Conservation (phyloP, 2,329 filamentous ascomycete species). For the Ophiostoma piceae region DNA sequence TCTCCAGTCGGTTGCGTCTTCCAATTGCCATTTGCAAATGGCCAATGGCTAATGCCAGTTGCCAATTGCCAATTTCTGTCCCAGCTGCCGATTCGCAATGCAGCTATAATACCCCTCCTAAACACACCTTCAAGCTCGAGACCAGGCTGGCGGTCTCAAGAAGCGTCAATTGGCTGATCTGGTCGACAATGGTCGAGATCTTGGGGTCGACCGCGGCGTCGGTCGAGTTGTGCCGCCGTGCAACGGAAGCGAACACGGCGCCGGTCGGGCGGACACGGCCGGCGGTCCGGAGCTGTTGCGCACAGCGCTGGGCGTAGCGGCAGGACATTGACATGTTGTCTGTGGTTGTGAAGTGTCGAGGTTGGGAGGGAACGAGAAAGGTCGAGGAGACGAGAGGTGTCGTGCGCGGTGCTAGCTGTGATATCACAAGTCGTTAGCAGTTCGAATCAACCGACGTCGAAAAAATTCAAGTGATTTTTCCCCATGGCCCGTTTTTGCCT, state of each 20-base stretch:
- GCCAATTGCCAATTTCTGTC: too few relatives aligned
- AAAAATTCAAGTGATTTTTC: constrained; percentile 23
- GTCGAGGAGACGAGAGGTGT: background rate
- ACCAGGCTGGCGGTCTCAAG: constrained; percentile 97
- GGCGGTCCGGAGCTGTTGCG: constrained; percentile 54
- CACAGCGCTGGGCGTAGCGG: constrained; percentile 60
- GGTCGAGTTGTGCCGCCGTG: constrained; percentile 84
- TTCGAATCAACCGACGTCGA: constrained; percentile 20
- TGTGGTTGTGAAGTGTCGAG: background rate
- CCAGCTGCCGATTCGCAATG: background rate
- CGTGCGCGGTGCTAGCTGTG: constrained; percentile 6
- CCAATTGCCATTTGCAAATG: background rate
- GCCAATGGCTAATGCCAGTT: background rate
- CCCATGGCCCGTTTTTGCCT: constrained; percentile 16
- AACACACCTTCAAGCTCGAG: constrained; percentile 78
- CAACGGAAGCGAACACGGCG: constrained; percentile 41
- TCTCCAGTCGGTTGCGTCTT: background rate
- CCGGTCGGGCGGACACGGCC: constrained; percentile 44
- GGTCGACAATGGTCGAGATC: constrained; percentile 90
- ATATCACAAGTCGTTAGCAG: constrained; percentile 8
- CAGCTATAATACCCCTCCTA: background rate
- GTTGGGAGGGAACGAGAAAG: background rate
- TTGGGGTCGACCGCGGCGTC: constrained; percentile 78
- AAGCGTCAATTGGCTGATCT: constrained; percentile 96
- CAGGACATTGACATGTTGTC: constrained; percentile 56